Base-by-base conservation (phyloP, 2,329 filamentous ascomycete genomes). In the Gyromitra esculenta region DNA sequence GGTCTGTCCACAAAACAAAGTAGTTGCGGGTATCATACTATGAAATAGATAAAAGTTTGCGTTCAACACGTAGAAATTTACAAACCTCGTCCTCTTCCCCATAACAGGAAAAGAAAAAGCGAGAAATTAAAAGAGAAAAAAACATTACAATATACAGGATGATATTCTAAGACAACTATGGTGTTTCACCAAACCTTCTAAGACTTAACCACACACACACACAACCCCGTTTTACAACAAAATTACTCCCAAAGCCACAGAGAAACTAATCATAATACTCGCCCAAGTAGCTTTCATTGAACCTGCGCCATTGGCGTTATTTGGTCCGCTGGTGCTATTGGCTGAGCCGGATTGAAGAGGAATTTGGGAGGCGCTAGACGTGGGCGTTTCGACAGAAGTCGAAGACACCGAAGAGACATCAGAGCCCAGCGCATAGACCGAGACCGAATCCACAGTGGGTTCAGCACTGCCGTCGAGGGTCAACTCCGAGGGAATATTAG, bases 61-160 rank as follows among this genome's bases (percentile, higher is more conserved):
- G 50, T 48, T 69, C 65, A 75, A 64, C 72, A 64, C 65, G 45
- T 45, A 11, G 31, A 67, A 71, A 62, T 65, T 64, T 72, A 72
- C 59, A 72, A 43, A 15, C 43, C 2, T 31, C 25, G 2, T 21
- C 54, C 13, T 25, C 15, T 21, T n/a, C 15, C 43, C 45, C n/a
- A 18, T 7, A 41, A 15, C 8, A 25, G 13, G 41, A 9, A 41
- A 9, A 60, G 9, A 41, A 9, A 60, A 6, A 60, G 9, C 39
- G 15, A 57, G 39, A 39, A 39, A 62, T 11, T 15, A 39, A 57
- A 31, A 48, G 18, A 31, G 21, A 37, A 63, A 3, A 21, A 63
- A 21, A 54, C 45, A 71, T 45, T 59, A 43, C 18, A 45, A 56
- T 63, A 31, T 15, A 52, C 41, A 50, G 9, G 59, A 63, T 60